Evolutionary conservation across 2,329 filamentous ascomycete species (phyloP), one percentile per base, ranked within the genome.

Genomic region (Aspergillus fumigatiaffinis): DNA sequence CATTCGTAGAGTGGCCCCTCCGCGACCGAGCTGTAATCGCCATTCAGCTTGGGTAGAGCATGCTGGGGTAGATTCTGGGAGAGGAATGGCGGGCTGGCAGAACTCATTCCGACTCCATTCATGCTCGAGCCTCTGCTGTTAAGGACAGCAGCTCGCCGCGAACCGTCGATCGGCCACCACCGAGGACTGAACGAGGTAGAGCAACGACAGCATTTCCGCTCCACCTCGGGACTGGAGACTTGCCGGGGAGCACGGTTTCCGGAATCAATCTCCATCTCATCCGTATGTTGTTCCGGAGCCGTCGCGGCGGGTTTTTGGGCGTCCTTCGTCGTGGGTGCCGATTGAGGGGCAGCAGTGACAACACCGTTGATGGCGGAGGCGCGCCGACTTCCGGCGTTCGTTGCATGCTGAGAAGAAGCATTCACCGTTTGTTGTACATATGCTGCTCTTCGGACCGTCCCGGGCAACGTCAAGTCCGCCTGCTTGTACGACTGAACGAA

Each of bases 401-500:
- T 56, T 10, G 60, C 63, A 57, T 72, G 67, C 41, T 70, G 60
- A 20, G 69, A 64, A 25, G 71, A 64, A 25, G 71, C 52, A 60
- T 73, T 66, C 63, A 77, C 64, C 56, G 73, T 66, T 66, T 77
- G 66, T 66, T 77, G 70, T 69, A 79, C 68, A 71, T 94, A 82
- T 58, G 91, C 94, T 23, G 94, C 93, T 75, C 96, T 97, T 54
- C 94, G 88, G 23, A 94, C 91, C 20, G 93, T 97, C 28, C 94
- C 94, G 2, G 92, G 97, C 65, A 97, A 78, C 2, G 90, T 86
- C 44, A 93, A 83, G 71, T 99, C 94, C 8, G 94, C 93, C 75
- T 97, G 93, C 74, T 99, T 99, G 79, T 91, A 97, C 57, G 88
- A 92, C 64, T 88, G 88, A 48, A 89, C 90, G 71, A 90, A 99